phyloP scores from a whole-genome alignment of 352 stramenopile species.

The Globisporangium spinosum region DNA sequence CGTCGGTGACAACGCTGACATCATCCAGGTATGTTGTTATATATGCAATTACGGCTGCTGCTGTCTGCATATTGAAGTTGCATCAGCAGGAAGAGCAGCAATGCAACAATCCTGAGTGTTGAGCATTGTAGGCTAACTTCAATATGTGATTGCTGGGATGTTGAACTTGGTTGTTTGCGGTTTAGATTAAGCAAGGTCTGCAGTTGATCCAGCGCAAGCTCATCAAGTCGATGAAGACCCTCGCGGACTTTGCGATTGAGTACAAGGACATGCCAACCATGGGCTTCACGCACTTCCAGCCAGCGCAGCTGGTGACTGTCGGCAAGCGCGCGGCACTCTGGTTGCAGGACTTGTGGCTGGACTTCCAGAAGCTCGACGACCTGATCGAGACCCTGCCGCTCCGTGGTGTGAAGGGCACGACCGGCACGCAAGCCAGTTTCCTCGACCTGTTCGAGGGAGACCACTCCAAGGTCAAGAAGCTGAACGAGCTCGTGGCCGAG shows the following conservation, averaged over 20 bases:
- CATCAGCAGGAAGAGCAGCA: neutral
- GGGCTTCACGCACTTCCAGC: conserved; percentile 99
- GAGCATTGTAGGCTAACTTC: conserved; percentile 6
- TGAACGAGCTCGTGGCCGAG: conserved; percentile 95
- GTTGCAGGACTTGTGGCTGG: conserved; percentile 97
- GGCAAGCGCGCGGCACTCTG: conserved; percentile 97
- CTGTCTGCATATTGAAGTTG: neutral
- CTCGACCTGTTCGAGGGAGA: conserved; percentile 98
- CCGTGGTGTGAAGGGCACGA: conserved; percentile 98
- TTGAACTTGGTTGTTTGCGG: conserved; percentile 1
- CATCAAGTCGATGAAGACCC: conserved; percentile 93
- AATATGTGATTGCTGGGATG: conserved; percentile 2
- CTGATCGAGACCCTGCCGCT: conserved; percentile 96
- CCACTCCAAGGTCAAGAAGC: conserved; percentile 95
- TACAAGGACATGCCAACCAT: conserved; percentile 97
- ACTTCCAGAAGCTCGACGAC: conserved; percentile 93
- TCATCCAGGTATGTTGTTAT: conserved; percentile 85
- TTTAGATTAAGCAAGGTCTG: conserved; percentile 91
- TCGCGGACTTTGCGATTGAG: conserved; percentile 92
- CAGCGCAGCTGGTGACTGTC: conserved; percentile 97
- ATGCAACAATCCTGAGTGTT: neutral
- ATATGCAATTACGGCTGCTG: neutral
- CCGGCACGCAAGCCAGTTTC: conserved; percentile 98
- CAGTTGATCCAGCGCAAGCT: conserved; percentile 96
- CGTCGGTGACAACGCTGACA: conserved; percentile 99